Evolutionary conservation across 108 stramenopile species (phyloP).

Genomic region (Epithemia pelagica): DNA sequence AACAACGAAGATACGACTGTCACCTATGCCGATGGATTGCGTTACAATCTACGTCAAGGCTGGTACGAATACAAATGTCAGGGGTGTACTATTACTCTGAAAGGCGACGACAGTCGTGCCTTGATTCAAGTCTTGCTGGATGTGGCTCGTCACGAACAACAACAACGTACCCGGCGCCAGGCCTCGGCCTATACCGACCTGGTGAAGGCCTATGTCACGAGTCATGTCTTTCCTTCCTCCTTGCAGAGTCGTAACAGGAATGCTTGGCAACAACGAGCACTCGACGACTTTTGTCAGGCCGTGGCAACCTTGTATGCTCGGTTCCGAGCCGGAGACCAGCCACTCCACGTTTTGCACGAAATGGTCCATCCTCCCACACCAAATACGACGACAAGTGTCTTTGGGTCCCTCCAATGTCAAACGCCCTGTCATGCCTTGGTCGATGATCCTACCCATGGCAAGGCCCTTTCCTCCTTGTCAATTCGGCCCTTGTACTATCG

Average conservation of each 20-base stretch:
- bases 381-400: not conserved
- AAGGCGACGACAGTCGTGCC: not conserved
- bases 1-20: constrained; percentile 9
- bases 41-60: constrained; percentile 53
- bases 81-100: constrained; percentile 16
- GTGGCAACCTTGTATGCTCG: constrained; percentile 64
- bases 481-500: constrained; percentile 24
- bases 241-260: constrained; percentile 32
- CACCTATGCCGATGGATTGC: constrained; percentile 70
- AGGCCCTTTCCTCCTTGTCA: not conserved
- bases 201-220: constrained; percentile 3
- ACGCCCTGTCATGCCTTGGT: constrained; percentile 11
- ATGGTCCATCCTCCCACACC: constrained; percentile 12
- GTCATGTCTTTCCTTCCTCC: not conserved
- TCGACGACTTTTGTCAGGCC: constrained; percentile 43
- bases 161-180: not conserved
- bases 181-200: not conserved
- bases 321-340: constrained; percentile 57
- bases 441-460: not conserved
- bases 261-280: constrained; percentile 17
- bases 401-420: not conserved
- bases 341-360: constrained; percentile 37
- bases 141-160: not conserved
- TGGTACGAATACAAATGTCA: constrained; percentile 79
- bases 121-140: not conserved